Evolutionary conservation across 2,329 filamentous ascomycete species (phyloP).

Genomic region (Hymenoscyphus scutula): DNA sequence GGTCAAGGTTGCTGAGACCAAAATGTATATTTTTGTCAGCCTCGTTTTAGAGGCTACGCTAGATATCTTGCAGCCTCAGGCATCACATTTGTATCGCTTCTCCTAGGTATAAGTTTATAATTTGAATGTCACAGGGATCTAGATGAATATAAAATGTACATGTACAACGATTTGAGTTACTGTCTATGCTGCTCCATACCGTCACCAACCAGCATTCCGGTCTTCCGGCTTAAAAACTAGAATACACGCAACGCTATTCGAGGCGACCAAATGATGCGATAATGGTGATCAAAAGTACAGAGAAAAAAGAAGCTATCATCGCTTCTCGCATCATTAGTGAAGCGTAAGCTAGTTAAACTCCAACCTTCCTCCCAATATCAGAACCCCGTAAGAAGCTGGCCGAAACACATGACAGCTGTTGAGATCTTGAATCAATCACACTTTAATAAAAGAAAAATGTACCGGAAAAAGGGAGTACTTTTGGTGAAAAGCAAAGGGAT

Average conservation of each 20-base stretch:
- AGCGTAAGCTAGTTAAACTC: slow-evolving; percentile 38
- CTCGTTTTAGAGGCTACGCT: slow-evolving; percentile 4
- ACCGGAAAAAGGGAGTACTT: slow-evolving; percentile 32
- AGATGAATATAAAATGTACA: slow-evolving; percentile 3
- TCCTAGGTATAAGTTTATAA: too few relatives aligned
- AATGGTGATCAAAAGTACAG: slow-evolving; percentile 35
- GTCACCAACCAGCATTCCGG: slow-evolving; percentile 30
- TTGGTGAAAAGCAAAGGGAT: slow-evolving; percentile 32
- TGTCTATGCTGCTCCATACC: slow-evolving; percentile 33
- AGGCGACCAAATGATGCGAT: slow-evolving; percentile 33
- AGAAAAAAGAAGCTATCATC: slow-evolving; percentile 37
- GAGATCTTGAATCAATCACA: slow-evolving; percentile 33
- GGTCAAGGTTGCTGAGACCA: not conserved
- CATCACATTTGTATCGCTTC: too few relatives aligned
- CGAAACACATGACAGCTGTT: slow-evolving; percentile 29
- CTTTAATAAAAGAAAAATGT: slow-evolving; percentile 35
- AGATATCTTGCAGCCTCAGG: too few relatives aligned
- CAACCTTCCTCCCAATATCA: slow-evolving; percentile 32
- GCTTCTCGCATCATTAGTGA: slow-evolving; percentile 23
- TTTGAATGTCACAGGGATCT: not conserved
- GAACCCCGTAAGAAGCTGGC: slow-evolving; percentile 30
- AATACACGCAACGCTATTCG: slow-evolving; percentile 39
- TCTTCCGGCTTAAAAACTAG: slow-evolving; percentile 32
- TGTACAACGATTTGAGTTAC: slow-evolving; percentile 31
- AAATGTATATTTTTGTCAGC: slow-evolving; percentile 13